Conservation (phyloP, 345 rosid species). For the Populus davidiana region DNA sequence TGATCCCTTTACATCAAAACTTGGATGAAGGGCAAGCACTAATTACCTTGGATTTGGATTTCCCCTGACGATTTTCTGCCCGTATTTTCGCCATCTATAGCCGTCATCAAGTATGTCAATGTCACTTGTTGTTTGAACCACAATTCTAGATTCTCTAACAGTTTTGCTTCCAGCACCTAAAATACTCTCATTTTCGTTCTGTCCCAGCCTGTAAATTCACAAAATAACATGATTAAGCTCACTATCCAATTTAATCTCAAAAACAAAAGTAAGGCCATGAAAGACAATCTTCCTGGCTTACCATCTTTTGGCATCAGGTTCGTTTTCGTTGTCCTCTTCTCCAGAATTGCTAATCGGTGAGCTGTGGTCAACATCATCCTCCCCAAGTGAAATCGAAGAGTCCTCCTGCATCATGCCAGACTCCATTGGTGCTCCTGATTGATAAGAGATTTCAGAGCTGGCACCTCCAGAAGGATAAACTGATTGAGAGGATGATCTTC, state of each 20-base stretch:
- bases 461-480: neutral
- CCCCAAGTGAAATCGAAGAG: slow-evolving; percentile 24
- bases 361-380: slow-evolving; percentile 22
- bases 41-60: slow-evolving; percentile 35
- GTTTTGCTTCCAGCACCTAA: slow-evolving; percentile 25
- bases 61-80: slow-evolving; percentile 36
- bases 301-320: slow-evolving; percentile 27
- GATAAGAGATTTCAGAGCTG: slow-evolving; percentile 16
- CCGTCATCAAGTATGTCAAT: slow-evolving; percentile 37
- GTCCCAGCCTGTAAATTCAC: slow-evolving; percentile 19
- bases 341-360: slow-evolving; percentile 26
- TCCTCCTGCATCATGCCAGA: slow-evolving; percentile 22
- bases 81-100: slow-evolving; percentile 35
- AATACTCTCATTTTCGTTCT: slow-evolving; percentile 20
- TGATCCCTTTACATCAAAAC: neutral
- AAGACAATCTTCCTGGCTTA: neutral
- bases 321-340: slow-evolving; percentile 26
- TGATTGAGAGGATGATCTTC: slow-evolving; percentile 19
- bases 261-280: neutral
- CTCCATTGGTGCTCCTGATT: slow-evolving; percentile 5
- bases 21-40: neutral
- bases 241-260: neutral
- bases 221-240: neutral
- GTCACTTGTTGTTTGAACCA: slow-evolving; percentile 36
- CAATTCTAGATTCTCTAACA: slow-evolving; percentile 32